phyloP scores from a whole-genome alignment of 2,329 filamentous ascomycete genomes.

The Beauveria sp. region DNA sequence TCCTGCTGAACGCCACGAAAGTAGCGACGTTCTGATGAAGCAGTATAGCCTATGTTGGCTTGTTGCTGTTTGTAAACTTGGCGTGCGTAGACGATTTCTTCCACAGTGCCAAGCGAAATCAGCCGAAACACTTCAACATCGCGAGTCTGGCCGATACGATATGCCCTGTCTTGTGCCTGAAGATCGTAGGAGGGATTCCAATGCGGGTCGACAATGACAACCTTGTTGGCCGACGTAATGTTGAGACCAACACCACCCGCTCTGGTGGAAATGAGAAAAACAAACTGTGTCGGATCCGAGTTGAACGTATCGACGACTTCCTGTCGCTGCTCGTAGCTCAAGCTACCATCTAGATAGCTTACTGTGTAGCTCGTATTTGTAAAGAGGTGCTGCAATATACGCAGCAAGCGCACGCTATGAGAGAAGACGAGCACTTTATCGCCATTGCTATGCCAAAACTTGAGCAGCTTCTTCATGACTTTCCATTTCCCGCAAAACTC shows the following conservation, averaged over 20 bases:
- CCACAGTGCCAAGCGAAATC: slow-evolving; percentile 83
- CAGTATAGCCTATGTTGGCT: slow-evolving; percentile 93
- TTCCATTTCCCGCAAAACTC: slow-evolving; percentile 98
- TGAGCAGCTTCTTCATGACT: slow-evolving; percentile 75
- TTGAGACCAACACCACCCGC: slow-evolving; percentile 92
- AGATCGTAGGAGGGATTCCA: slow-evolving; percentile 96
- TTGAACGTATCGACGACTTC: slow-evolving; percentile 87
- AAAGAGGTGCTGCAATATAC: slow-evolving; percentile 79
- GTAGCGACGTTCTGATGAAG: slow-evolving; percentile 84
- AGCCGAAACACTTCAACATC: slow-evolving; percentile 95
- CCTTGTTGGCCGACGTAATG: slow-evolving; percentile 96
- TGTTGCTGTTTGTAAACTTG: slow-evolving; percentile 99
- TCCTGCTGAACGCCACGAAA: slow-evolving; percentile 91
- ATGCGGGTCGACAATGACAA: slow-evolving; percentile 92
- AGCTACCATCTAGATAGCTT: slow-evolving; percentile 79
- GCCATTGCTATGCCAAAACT: slow-evolving; percentile 81
- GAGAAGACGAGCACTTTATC: slow-evolving; percentile 96
- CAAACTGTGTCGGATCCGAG: slow-evolving; percentile 75
- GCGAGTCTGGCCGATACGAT: slow-evolving; percentile 85
- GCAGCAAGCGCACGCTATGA: slow-evolving; percentile 77
- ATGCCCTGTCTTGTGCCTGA: slow-evolving; percentile 92
- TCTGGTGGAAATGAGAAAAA: slow-evolving; percentile 90
- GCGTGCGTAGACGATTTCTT: slow-evolving; percentile 93
- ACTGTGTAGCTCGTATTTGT: slow-evolving; percentile 83
- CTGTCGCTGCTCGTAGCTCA: slow-evolving; percentile 77